Base-by-base conservation (phyloP, 2,329 filamentous ascomycete species). In the Emericellopsis cladophorae region DNA sequence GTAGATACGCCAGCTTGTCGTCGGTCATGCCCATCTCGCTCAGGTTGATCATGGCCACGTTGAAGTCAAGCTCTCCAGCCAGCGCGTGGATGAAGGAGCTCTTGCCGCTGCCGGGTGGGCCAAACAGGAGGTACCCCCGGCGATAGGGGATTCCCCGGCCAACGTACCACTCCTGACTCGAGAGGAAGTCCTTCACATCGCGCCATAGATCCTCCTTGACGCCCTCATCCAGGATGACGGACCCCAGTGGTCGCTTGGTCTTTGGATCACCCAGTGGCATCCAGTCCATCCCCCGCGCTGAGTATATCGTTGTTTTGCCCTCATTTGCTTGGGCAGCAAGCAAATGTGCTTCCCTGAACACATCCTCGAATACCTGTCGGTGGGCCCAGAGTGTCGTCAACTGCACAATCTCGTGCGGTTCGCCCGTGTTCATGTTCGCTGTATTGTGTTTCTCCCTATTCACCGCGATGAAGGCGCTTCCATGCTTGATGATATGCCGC, bases 41-140 rank as follows among this genome's bases (percentile, higher is more conserved):
- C 24, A 95, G 73, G 51, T 95, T 95, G 48, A 95, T 70, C 64
- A 95, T 89, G 40, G 89, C 88, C 50, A 95, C 92, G 51, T 85
- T 85, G 58, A 90, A 95, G 56, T 95, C 86, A 42, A 95, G 63
- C 54, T 92, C 81, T n/a, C 88, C 90, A 1, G 92, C 92, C 34
- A 98, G 66, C 1, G 92, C 89, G 60, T 95, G 88, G 46, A 98
- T 95, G 51, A 98, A 96, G 0, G 87, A 94, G 45, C 84, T 95
- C 66, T 94, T 96, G 31, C 87, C 93, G 34, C 84, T 94, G 0
- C 89, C 89, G 0, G 89, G 89, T 4, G 89, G 88, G 0, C 89
- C 89, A 52, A 92, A 87, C 0, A 95, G 72, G 7, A 95, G 70
- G 54, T 95, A 95, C 1, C 89, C 90, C 42, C 89, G 71, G 15